Evolutionary conservation across 129 eudicot species (phyloP), one percentile per base, ranked within the genome.

Genomic region (Logfia minima): DNA sequence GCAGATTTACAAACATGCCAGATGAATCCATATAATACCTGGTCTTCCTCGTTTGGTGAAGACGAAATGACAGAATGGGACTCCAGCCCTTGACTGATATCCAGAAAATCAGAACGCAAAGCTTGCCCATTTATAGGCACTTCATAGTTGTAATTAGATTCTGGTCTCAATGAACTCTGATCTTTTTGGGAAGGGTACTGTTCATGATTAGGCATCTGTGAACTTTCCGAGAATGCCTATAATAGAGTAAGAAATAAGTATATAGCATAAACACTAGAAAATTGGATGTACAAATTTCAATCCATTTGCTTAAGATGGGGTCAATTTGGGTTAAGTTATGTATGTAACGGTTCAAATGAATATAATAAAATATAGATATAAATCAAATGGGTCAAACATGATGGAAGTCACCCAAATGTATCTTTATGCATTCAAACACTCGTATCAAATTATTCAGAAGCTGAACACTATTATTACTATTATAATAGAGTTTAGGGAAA

Each of bases 111-210:
- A 26, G 86, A 31, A 58, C 48, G 90, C 59, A 85, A 22, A 64
- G 79, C 68, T 72, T 86, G 90, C 28, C 94, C 97, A 83, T 89
- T 85, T 48, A 75, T 87, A 85, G 97, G 82, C 24, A 84, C 75
- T 77, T 89, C 92, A 84, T 87, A 86, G 60, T 79, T 79, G 77
- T 87, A 84, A 70, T 68, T 82, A 17, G 88, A 39, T 22, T 86
- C 92, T 48, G 85, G 63, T 80, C 88, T 86, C 66, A 79, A 21
- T 52, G 81, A 29, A 71, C 67, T 83, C 63, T 88, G 85, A 58
- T 87, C 96, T 84, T 80, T 74, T 76, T 84, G 87, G 60, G 87
- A 84, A 76, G 86, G 60, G 59, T 81, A 84, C 41, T 89, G 96
- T 52, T 82, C 83, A 19, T 83, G 85, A 34, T 71, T 79, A 52